Evolutionary conservation across 257 asterid species (phyloP), one percentile per base, ranked within the genome.

Genomic region (Oldenlandia corymbosa): DNA sequence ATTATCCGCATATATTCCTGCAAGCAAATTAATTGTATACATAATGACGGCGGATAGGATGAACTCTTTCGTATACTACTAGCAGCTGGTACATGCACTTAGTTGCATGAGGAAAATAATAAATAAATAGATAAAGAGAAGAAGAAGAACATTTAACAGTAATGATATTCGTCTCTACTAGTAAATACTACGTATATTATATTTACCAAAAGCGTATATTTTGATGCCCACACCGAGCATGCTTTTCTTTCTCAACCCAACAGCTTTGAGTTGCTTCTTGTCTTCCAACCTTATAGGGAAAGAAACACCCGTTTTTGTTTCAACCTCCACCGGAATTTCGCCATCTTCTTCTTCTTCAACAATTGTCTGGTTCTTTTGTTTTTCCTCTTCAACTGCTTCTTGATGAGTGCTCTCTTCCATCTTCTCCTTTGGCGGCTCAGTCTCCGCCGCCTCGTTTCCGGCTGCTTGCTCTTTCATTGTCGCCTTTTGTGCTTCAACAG

Each of bases 231-330:
- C 16, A 66, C 96, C 88, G 49, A 86, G 80, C 81, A 86, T 78
- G 82, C 90, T 86, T 75, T 82, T 88, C 85, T 86, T 88, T 77
- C 95, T 80, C 75, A 84, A 71, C 46, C 96, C 92, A 45, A 79
- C 79, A 43, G 88, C 77, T 52, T 69, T 67, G 63, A 88, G 80
- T 65, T 73, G 76, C 75, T 80, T 88, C 59, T 86, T 86, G 26
- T 82, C 85, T 6, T 64, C 78, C 73, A 86, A 59, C 75, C 17
- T 71, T 41, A 76, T 86, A 23, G 90, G 85, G 58, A 88, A 88
- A 64, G 90, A 78, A 41, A 82, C 71, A 31, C 91, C 92, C 16
- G 88, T 82, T 58, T 78, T 86, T 39, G 83, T 74, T 66, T 85
- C 95, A 39, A 75, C 73, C 63, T 85, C 84, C 53, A 76, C 85